Evolutionary conservation across 495 filamentous ascomycete genomes (phyloP).

Genomic region (Daldinia grandis): DNA sequence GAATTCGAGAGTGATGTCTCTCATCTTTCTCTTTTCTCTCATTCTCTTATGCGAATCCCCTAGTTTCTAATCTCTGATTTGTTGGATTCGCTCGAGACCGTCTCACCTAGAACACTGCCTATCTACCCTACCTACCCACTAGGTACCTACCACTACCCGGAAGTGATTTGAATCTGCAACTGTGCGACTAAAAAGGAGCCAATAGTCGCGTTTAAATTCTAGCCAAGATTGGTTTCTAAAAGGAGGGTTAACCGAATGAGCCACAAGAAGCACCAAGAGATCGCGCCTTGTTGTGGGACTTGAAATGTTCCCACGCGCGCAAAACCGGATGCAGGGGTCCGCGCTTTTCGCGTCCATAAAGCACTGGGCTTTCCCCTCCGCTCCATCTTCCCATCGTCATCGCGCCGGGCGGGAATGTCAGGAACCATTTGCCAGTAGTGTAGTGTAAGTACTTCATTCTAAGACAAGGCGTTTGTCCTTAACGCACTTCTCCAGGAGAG

Average conservation of each 20-base stretch:
- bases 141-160: neutral
- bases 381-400: conserved; percentile 21
- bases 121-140: neutral
- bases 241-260: conserved; percentile 18
- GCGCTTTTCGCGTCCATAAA: conserved; percentile 43
- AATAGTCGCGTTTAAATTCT: conserved; percentile 34
- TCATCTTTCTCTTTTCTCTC: conserved; percentile 31
- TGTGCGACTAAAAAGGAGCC: conserved; percentile 19
- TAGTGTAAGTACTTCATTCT: conserved; percentile 1
- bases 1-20: conserved; percentile 29
- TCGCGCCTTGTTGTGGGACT: conserved; percentile 34
- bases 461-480: conserved; percentile 20
- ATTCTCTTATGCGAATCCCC: conserved; percentile 36
- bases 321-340: conserved; percentile 37
- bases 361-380: conserved; percentile 32
- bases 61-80: conserved; percentile 26
- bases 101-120: conserved; percentile 27
- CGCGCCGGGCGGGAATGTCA: conserved; percentile 22
- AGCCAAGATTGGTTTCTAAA: conserved; percentile 24
- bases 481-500: conserved; percentile 5
- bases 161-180: conserved; percentile 20
- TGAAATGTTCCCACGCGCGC: conserved; percentile 39
- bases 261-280: conserved; percentile 4
- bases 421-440: conserved; percentile 29
- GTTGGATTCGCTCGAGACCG: conserved; percentile 24